Evolutionary conservation across 345 rosid genomes (phyloP), one percentile per base, ranked within the genome.

Genomic region (Rhizophora mangle): DNA sequence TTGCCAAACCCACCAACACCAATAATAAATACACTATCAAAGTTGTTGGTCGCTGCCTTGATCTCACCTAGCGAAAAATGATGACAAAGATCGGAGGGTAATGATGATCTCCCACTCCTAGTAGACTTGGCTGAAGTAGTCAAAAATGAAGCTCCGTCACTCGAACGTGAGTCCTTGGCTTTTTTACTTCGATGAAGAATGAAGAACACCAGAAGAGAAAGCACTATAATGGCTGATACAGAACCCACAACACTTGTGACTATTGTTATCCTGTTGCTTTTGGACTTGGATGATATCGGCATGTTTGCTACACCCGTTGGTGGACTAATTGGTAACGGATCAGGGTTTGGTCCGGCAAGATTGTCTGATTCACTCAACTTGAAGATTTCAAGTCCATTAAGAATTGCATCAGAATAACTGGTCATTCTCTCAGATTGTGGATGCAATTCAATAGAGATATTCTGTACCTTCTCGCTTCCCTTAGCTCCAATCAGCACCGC

Each of bases 1-100:
- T 80, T 58, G 27, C 82, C 81, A 53, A 82, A 82, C 6, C 85
- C 85, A 0, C 82, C 85, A 3, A 59, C 24, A 2, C 85, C 85
- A 19, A 82, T 52, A 7, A 82, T 55, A 10, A 49, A 24, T 26
- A 6, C 64, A 20, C 69, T 58, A 7, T 79, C 74, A 36, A 82
- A 82, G 60, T 69, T 32, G 61, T 69, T 37, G 3, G 82, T 82
- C 29, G 85, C 78, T 6, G 52, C 67, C 61, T 56, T 73, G 59
- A 82, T 78, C 70, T 78, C 82, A 6, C 47, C 21, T 6, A 81
- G 60, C 13, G 82, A 76, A 56, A 83, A 80, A 10, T 16, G 68
- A 9, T 74, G 71, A 72, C 81, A 78, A 10, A 71, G 47, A 20
- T 68, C 71, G 13, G 77, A 30, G 6, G 83, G 83, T 22, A 76